Percentiles rank a stretch among this genome's conserved stretches.
These are phyloP conservation scores for Coniochaeta ligniaria DNA, from an alignment of 2,329 filamentous ascomycete genomes.

Conservation along the genomic window DNA sequence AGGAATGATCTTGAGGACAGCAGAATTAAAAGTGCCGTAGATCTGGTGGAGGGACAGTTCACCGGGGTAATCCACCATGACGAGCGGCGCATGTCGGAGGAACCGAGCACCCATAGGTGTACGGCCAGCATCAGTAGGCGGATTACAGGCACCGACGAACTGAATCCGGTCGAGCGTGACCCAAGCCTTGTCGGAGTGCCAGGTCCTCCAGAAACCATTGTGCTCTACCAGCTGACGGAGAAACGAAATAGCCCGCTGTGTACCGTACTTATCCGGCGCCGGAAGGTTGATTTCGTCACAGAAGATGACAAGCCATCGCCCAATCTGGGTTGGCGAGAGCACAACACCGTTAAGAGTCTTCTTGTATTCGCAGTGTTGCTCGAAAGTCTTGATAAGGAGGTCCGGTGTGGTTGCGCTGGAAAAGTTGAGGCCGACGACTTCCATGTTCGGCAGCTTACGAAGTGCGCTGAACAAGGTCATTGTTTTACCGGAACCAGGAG, in stretches of 20 bases:
- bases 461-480: conserved; percentile 99
- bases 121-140: conserved; percentile 92
- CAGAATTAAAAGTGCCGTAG: conserved; percentile 96
- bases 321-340: conserved; percentile 92
- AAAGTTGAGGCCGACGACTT: conserved; percentile 98
- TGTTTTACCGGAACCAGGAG: conserved; percentile 97
- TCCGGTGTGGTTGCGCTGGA: conserved; percentile 98
- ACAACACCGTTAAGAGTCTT: conserved; percentile 96
- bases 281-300: conserved; percentile 99
- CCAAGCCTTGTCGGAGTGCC: conserved; percentile 81
- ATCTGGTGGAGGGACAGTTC: conserved; percentile 93
- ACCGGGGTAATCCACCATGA: conserved; percentile 99
- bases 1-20: conserved; percentile 93
- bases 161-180: conserved; percentile 96
- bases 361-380: conserved; percentile 99
- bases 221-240: conserved; percentile 95
- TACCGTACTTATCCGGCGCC: conserved; percentile 94
- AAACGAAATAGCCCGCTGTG: conserved; percentile 95
- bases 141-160: conserved; percentile 98
- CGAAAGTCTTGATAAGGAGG: conserved; percentile 96
- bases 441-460: conserved; percentile 96
- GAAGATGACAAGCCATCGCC: conserved; percentile 96
- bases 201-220: conserved; percentile 95
- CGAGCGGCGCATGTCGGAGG: conserved; percentile 90
- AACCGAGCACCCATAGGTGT: conserved; percentile 91